Evolutionary conservation across 2,329 filamentous ascomycete genomes (phyloP).

Genomic region (Neopestalotiopsis sp.): DNA sequence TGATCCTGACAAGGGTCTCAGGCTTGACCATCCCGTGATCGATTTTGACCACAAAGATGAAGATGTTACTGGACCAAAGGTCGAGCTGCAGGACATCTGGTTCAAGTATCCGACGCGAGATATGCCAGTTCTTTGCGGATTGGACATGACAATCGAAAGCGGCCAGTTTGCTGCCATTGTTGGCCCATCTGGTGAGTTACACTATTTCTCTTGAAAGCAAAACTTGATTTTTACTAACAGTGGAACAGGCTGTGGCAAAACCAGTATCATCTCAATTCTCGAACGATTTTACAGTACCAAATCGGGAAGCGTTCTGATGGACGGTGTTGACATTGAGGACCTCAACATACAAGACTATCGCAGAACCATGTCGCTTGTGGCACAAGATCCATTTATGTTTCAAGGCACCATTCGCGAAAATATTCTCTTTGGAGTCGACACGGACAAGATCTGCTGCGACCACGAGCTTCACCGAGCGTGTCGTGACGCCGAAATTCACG

Average conservation of each 20-base stretch:
- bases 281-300: conserved; percentile 73
- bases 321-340: conserved; percentile 62
- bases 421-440: conserved; percentile 66
- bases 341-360: conserved; percentile 68
- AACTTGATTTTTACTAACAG: conserved; percentile 22
- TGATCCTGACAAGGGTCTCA: conserved; percentile 20
- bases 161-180: conserved; percentile 76
- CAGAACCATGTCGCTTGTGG: conserved; percentile 70
- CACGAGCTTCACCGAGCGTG: conserved; percentile 58
- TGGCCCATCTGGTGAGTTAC: conserved; percentile 62
- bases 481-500: conserved; percentile 69
- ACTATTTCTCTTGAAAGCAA: not conserved
- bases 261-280: conserved; percentile 69
- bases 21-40: conserved; percentile 41
- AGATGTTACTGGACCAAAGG: conserved; percentile 54
- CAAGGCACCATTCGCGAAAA: conserved; percentile 68
- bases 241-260: conserved; percentile 65
- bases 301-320: conserved; percentile 68
- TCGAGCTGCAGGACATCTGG: conserved; percentile 61
- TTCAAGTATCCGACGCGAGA: conserved; percentile 67
- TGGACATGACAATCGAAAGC: conserved; percentile 65
- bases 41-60: conserved; percentile 49
- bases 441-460: conserved; percentile 55
- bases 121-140: conserved; percentile 60
- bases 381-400: conserved; percentile 76